These are phyloP conservation scores for Dichotomocladium elegans DNA, from an alignment of 371 early-diverging fungal genomes.

Conservation along the genomic window DNA sequence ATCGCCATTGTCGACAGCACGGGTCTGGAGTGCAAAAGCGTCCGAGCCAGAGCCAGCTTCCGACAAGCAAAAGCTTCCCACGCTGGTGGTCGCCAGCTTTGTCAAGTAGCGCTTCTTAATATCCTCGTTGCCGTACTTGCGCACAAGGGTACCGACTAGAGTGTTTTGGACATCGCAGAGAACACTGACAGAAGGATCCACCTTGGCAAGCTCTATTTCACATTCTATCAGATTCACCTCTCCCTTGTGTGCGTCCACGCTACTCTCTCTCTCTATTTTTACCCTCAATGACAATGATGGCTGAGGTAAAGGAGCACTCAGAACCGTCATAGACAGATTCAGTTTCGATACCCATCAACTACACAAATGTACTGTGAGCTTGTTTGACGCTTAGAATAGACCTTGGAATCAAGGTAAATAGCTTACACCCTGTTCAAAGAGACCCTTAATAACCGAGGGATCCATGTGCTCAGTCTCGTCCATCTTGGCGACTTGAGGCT, in stretches of 20 bases:
- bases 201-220: slow-evolving; percentile 82
- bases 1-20: slow-evolving; percentile 87
- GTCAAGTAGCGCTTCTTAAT: slow-evolving; percentile 85
- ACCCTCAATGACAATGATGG: slow-evolving; percentile 90
- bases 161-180: slow-evolving; percentile 98
- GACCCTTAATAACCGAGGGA: slow-evolving; percentile 72
- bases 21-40: slow-evolving; percentile 94
- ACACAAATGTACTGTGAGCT: neutral
- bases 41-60: slow-evolving; percentile 94
- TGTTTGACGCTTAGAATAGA: neutral
- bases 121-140: slow-evolving; percentile 74
- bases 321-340: slow-evolving; percentile 80
- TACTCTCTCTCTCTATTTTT: neutral
- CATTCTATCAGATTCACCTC: neutral
- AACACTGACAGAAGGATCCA: slow-evolving; percentile 92
- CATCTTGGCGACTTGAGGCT: slow-evolving; percentile 90
- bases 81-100: slow-evolving; percentile 71
- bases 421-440: slow-evolving; percentile 88
- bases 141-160: slow-evolving; percentile 92
- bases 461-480: slow-evolving; percentile 90
- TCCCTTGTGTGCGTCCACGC: too few species aligned
- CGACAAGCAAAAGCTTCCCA: slow-evolving; percentile 95
- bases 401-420: too few species aligned
- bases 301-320: slow-evolving; percentile 88
- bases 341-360: slow-evolving; percentile 97